Base-by-base conservation (phyloP, 2,329 filamentous ascomycete genomes). In the Dactylellina sp. region DNA sequence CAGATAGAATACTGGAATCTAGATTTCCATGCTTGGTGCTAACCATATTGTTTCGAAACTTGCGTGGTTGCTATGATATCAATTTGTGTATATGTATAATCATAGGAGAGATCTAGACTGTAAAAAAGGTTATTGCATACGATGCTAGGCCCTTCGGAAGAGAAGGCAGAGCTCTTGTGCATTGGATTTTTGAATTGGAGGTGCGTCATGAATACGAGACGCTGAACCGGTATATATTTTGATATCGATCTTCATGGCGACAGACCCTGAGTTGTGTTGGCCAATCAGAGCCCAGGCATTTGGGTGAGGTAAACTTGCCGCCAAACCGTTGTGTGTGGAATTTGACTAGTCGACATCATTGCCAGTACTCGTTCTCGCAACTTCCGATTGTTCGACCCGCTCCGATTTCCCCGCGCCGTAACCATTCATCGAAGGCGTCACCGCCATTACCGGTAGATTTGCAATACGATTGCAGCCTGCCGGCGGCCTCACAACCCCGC, bases 201-300 rank as follows among this genome's bases (percentile, higher is more conserved):
- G n/a, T n/a, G n/a, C n/a, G n/a, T n/a, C n/a, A n/a, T n/a, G n/a
- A n/a, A n/a, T n/a, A n/a, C n/a, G n/a, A n/a, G n/a, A n/a, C n/a
- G n/a, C n/a, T n/a, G n/a, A n/a, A n/a, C n/a, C n/a, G n/a, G n/a
- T n/a, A n/a, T n/a, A n/a, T n/a, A n/a, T n/a, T 6, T 46, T 4
- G 2, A 46, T 46, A 46, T 14, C 37, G 37, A 14, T 40, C 6
- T 7, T 3, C n/a, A 2, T 28, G 14, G 20, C 16, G 32, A 35
- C 52, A 22, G 14, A 44, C 14, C 24, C 28, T n/a, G 59, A 25
- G 60, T 50, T 65, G 70, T 66, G 70, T 74, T 74, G 70, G 61
- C 70, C 70, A 74, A 74, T 74, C 61, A 74, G 70, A 53, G 42
- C 56, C 55, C 47, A 24, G 56, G 55, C 53, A 66, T 65, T 74